Evolutionary conservation across 306 rosid species (phyloP).

Genomic region (Vachellia collinsii): DNA sequence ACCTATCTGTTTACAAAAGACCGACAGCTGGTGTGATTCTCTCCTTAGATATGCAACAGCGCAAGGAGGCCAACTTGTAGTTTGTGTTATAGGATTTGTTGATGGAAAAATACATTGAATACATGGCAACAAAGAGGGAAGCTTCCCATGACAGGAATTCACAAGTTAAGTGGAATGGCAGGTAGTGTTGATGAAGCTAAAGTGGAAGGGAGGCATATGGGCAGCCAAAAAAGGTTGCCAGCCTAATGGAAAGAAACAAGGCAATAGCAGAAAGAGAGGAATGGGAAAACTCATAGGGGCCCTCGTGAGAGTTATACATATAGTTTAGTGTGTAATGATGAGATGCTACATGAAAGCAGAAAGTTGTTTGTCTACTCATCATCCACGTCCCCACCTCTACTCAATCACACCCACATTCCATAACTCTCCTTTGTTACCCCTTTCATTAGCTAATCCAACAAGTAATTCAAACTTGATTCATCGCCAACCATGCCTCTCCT

Average conservation of each 20-base stretch:
- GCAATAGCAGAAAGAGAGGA: not conserved
- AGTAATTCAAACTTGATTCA: not conserved
- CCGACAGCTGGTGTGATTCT: no score
- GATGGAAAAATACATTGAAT: no score
- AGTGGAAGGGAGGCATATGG: not conserved
- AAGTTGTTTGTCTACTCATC: conserved; percentile 27
- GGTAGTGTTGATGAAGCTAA: not conserved
- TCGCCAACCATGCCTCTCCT: not conserved
- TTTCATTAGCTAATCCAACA: not conserved
- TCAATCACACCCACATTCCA: conserved; percentile 6
- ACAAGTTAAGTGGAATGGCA: no score
- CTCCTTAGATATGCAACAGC: no score
- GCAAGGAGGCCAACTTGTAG: no score
- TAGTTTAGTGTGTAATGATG: not conserved
- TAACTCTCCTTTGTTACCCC: not conserved
- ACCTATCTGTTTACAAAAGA: no score
- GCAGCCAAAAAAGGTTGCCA: not conserved
- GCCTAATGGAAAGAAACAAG: not conserved
- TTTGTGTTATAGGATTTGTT: no score
- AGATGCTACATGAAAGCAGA: conserved; percentile 17
- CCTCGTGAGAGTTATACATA: not conserved
- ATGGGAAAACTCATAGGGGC: not conserved
- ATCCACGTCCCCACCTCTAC: conserved; percentile 1
- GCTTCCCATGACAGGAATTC: no score
- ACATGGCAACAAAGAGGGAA: no score